Evolutionary conservation across 139 green algal species (phyloP), one percentile per base, ranked within the genome.

Genomic region (Coccomyxa sp.): DNA sequence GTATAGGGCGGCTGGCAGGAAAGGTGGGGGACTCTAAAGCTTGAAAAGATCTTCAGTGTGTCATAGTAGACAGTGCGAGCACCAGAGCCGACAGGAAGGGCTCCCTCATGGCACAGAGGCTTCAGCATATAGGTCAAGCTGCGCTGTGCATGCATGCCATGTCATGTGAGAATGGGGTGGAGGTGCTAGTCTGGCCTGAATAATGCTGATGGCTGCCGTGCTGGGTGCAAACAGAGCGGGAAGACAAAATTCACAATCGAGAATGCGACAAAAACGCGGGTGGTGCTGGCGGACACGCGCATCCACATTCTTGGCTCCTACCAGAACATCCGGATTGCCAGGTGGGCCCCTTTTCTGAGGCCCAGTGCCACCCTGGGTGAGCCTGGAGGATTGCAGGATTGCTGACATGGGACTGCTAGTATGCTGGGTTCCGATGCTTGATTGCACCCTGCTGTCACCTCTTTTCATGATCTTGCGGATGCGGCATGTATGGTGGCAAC

Each of bases 191-290:
- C 38, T 51, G 38, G 38, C 38, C 7, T 51, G 38, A 7, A 51
- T 7, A 7, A 7, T 51, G 38, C 38, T 51, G 38, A 51, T 7
- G 38, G 38, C 7, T 7, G 7, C 38, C 38, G 38, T 51, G 38
- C 38, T 51, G 38, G 38, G 38, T 51, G 38, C 38, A 25, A 79
- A 51, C 88, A 95, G 90, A 93, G 89, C 77, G 97, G 97, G 81
- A 99, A 98, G 92, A 99, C 97, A 57, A 98, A 98, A 86, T 99
- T 98, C 90, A 98, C 97, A 11, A 98, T 99, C 58, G 97, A 99
- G 90, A 99, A 99, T 84, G 91, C 96, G 10, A 99, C 97, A 25
- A 92, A 92, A 45, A 99, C 97, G 28, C 91, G 97, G 38, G 96
- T 99, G 76, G 97, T 99, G 77, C 86, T 99, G 79, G 97, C 97